phyloP scores from a whole-genome alignment of 768 basidiomycete genomes.

The Lactifluus hygrophoroides region DNA sequence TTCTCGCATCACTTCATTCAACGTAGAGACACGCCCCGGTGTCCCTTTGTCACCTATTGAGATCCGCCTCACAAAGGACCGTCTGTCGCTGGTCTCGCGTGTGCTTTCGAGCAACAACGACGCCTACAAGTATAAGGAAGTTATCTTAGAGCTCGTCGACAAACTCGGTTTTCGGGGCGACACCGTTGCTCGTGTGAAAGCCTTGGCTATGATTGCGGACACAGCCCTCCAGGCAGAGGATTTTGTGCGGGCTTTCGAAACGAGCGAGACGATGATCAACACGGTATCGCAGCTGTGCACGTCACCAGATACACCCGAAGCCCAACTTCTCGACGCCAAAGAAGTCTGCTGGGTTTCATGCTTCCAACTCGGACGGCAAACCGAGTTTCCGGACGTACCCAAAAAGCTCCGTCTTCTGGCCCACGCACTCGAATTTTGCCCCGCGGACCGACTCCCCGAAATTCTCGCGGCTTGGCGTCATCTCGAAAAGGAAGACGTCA shows the following conservation, averaged over 20 bases:
- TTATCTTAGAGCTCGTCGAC: constrained; percentile 81
- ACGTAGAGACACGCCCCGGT: constrained; percentile 65
- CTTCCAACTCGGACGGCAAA: constrained; percentile 78
- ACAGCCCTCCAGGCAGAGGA: constrained; percentile 80
- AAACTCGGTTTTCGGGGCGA: constrained; percentile 80
- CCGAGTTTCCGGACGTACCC: constrained; percentile 59
- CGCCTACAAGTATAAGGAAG: constrained; percentile 86
- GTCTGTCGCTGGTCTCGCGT: constrained; percentile 76
- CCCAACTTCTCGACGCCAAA: constrained; percentile 46
- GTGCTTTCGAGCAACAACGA: constrained; percentile 79
- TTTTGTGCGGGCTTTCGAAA: constrained; percentile 63
- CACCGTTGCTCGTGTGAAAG: constrained; percentile 67
- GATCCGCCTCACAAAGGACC: constrained; percentile 85
- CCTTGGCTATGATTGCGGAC: constrained; percentile 85
- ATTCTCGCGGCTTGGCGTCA: constrained; percentile 73
- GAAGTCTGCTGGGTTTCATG: constrained; percentile 89
- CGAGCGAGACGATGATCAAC: constrained; percentile 62
- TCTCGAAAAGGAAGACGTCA: constrained; percentile 58
- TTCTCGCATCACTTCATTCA: constrained; percentile 89
- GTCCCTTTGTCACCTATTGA: constrained; percentile 83
- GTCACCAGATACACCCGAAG: constrained; percentile 26
- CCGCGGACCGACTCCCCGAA: constrained; percentile 67
- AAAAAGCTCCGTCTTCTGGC: constrained; percentile 69
- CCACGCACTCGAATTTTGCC: constrained; percentile 78
- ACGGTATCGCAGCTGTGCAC: constrained; percentile 44